Base-by-base conservation (phyloP, 2,329 filamentous ascomycete genomes). In the Claviceps citrina region DNA sequence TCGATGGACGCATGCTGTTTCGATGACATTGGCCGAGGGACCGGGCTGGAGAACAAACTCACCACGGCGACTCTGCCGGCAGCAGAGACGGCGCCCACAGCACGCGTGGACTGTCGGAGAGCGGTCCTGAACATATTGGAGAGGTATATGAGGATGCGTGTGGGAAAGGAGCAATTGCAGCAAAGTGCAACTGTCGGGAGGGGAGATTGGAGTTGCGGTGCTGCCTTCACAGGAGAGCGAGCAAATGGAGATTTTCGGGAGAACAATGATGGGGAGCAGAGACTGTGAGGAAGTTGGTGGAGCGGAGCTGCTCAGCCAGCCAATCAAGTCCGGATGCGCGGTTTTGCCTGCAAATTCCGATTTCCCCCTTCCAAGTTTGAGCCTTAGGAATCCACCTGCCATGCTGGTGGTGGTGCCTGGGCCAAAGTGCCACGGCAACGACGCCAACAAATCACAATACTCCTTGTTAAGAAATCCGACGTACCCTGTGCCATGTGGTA, bases 31-130 rank as follows among this genome's bases (percentile, higher is more conserved):
- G 60, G 46, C 55, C 58, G 56, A 55, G 56, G 57, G 51, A 51
- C 55, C 58, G 60, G 58, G 56, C 52, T 47, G 55, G 51, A 54
- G 58, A 63, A 61, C 65, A 15, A 15, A 93, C 89, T 81, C 87
- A 96, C 91, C 71, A 80, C 81, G 68, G 81, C 81, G 71, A 93
- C 78, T 76, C 86, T 84, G 76, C 84, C 78, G 61, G 82, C 76
- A 63, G 84, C 83, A 81, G 85, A 84, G 72, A 93, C 78, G 71
- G 84, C 85, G 73, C 84, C 83, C 70, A 89, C 84, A 68, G 84
- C 82, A 75, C 87, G 86, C 73, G 82, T 82, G 67, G 86, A 93
- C 76, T 93, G 86, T 74, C 87, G 80, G 71, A 96, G 77, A 74
- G 89, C 87, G 80, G 84, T 93, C 73, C 89, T 85, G 78, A 95